These are phyloP conservation scores for Acer campestre DNA, from an alignment of 345 rosid species.

Conservation along the genomic window DNA sequence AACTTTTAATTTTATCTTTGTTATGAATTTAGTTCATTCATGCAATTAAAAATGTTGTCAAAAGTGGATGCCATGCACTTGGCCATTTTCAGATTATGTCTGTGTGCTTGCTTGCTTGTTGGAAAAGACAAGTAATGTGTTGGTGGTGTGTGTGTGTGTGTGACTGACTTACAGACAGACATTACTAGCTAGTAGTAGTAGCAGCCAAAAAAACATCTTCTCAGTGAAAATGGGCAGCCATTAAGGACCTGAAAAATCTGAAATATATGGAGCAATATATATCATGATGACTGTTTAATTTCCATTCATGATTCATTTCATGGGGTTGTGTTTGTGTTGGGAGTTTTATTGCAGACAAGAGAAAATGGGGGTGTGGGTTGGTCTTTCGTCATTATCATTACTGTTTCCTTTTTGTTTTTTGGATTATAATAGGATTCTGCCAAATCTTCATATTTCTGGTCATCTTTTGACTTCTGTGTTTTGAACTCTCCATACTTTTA, in stretches of 20 bases:
- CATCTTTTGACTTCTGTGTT: neutral
- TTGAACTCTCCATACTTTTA: neutral
- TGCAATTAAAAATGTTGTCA: neutral
- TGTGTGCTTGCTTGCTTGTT: conserved; percentile 21
- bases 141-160: neutral
- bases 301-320: conserved; percentile 6
- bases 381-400: neutral
- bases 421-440: neutral
- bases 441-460: neutral
- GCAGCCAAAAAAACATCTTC: conserved; percentile 15
- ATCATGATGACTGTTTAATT: conserved; percentile 12
- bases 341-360: conserved; percentile 31
- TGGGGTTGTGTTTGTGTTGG: neutral
- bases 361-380: conserved; percentile 32
- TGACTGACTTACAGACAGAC: conserved; percentile 14
- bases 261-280: conserved; percentile 4
- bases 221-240: conserved; percentile 32
- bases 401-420: neutral
- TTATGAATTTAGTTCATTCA: neutral
- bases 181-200: conserved; percentile 5
- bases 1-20: neutral
- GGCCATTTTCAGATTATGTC: neutral
- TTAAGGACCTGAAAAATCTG: neutral
- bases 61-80: conserved; percentile 10
- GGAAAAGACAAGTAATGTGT: conserved; percentile 16